Evolutionary conservation across 306 rosid genomes (phyloP), one percentile per base, ranked within the genome.

Genomic region (Quercus agrifolia): DNA sequence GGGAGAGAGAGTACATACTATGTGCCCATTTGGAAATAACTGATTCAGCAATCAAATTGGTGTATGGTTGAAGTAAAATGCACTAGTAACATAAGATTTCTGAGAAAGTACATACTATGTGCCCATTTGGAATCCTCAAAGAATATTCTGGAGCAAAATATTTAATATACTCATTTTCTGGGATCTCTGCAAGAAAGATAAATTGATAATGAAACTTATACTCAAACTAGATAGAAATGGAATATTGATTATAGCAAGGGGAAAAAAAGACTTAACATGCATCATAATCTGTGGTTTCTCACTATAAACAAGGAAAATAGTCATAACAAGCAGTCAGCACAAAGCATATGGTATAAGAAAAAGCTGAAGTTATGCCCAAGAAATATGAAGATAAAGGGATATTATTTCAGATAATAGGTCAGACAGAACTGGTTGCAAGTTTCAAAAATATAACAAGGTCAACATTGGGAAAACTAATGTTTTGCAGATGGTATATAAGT

Each of bases 61-160:
- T 38, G 46, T 38, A 38, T 38, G 46, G 46, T 7, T 38, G 11
- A 38, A 38, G 46, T 25, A 49, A 67, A 21, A 6, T 15, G 70
- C 11, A 74, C 33, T 69, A 64, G 73, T 58, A 30, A 75, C 21
- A 70, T 66, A 74, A 71, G 59, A 73, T n/a, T 78, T 56, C 35
- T 49, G 76, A 74, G 75, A 80, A 74, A 79, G 38, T 77, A 86
- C 99, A 70, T 85, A 95, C 98, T 83, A 92, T 90, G 25, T 88
- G 92, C 58, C 98, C 94, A 77, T 71, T 84, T 9, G 99, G 99
- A 89, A 91, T 92, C 90, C 90, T 92, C 89, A 95, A 83, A 8
- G 90, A 90, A 75, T 76, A 90, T 20, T 95, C 99, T 2, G 99
- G 99, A n/a, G 85, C 89, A 84, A 95, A 95, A 79, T 95, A 95